These are phyloP conservation scores for Xylaria intraflava DNA, from an alignment of 495 filamentous ascomycete species.

Conservation along the genomic window DNA sequence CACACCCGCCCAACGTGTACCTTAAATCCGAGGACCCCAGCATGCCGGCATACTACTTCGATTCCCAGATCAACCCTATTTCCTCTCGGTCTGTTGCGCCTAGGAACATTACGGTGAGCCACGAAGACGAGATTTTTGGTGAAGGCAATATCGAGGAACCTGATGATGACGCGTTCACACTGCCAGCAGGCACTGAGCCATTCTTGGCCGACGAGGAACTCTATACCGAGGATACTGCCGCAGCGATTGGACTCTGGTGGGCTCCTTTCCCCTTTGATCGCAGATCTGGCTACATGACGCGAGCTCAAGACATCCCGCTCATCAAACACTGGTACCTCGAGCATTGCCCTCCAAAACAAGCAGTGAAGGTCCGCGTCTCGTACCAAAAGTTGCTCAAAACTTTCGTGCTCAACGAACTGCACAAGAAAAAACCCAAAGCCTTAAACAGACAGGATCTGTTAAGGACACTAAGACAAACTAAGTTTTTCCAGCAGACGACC, in stretches of 20 bases:
- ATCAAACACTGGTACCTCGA: conserved; percentile 99
- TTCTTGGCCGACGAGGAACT: conserved; percentile 88
- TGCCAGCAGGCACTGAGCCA: conserved; percentile 74
- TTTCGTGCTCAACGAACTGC: conserved; percentile 92
- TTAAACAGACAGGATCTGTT: conserved; percentile 91
- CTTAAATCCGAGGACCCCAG: conserved; percentile 81
- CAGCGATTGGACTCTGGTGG: conserved; percentile 96
- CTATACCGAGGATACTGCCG: conserved; percentile 81
- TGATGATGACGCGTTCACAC: conserved; percentile 68
- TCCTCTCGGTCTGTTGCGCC: conserved; percentile 91
- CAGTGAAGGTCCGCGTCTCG: conserved; percentile 97
- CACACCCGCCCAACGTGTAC: conserved; percentile 88
- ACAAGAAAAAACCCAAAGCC: conserved; percentile 89
- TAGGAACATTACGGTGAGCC: conserved; percentile 86
- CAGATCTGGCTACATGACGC: conserved; percentile 94
- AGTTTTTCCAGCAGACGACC: conserved; percentile 99
- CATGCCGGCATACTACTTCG: conserved; percentile 95
- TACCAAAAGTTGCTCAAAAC: conserved; percentile 98
- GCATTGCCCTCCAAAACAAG: conserved; percentile 81
- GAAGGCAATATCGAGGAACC: conserved; percentile 72
- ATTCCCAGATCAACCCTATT: conserved; percentile 95
- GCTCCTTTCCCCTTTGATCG: conserved; percentile 95
- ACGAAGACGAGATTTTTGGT: conserved; percentile 95
- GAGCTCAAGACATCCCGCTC: conserved; percentile 92
- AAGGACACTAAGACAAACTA: conserved; percentile 84